phyloP scores from a whole-genome alignment of 2,329 filamentous ascomycete genomes.

The Phialophora macrospora region DNA sequence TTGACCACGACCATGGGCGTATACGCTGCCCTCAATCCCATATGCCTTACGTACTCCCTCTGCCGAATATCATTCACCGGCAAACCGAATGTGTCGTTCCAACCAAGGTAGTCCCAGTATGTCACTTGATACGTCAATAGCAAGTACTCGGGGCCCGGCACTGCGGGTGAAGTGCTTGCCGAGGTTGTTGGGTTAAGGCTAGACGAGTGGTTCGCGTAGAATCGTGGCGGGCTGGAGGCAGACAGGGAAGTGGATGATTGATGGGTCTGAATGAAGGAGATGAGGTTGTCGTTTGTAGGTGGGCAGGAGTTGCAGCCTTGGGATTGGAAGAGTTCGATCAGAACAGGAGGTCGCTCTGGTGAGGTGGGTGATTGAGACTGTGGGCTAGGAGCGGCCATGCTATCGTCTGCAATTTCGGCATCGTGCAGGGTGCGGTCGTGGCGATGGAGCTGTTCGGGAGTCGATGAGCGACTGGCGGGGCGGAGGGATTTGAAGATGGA shows the following conservation, averaged over 20 bases:
- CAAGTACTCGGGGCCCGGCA: slow-evolving; percentile 9
- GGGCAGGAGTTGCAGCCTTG: slow-evolving; percentile 28
- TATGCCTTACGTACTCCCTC: slow-evolving; percentile 22
- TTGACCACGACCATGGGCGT: slow-evolving; percentile 31
- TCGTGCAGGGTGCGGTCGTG: slow-evolving; percentile 2
- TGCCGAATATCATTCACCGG: slow-evolving; percentile 24
- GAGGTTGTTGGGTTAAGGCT: neutral
- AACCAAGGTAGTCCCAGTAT: slow-evolving; percentile 29
- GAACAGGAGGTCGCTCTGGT: slow-evolving; percentile 7
- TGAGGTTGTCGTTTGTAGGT: slow-evolving; percentile 24
- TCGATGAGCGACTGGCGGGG: neutral
- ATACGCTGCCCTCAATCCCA: slow-evolving; percentile 11
- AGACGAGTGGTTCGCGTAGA: neutral
- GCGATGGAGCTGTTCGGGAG: neutral
- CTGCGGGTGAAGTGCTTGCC: neutral
- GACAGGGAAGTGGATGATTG: neutral
- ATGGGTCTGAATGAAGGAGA: slow-evolving; percentile 7
- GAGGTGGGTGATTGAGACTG: slow-evolving; percentile 2
- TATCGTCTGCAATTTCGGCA: neutral
- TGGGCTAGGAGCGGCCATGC: neutral
- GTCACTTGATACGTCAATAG: slow-evolving; percentile 31
- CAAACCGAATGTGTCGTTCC: slow-evolving; percentile 28
- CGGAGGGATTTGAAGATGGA: slow-evolving; percentile 11
- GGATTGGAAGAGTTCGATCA: slow-evolving; percentile 28
- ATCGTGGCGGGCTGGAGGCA: neutral